A percentile compares a stretch with the other conserved stretches of the same genome.
Evolutionary conservation across 352 stramenopile species (phyloP).

Genomic region (Phytophthora cactorum): DNA sequence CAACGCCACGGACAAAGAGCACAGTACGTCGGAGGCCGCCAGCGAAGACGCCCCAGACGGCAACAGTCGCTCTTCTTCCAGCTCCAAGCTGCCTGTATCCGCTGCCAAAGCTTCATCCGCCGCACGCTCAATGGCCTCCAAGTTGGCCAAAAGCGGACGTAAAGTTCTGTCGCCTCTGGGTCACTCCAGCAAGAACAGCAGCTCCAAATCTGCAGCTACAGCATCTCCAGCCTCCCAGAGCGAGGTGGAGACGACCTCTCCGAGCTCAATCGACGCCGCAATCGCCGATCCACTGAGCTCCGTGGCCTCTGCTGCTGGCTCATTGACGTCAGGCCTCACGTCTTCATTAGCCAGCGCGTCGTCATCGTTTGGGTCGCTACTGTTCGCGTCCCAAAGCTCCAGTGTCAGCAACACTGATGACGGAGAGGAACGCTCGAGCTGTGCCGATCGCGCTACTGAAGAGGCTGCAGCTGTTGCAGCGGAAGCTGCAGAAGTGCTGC

Average conservation of each 20-base stretch:
- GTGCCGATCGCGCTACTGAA: conserved; percentile 16
- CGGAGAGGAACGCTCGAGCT: conserved; percentile 4
- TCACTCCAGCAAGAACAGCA: conserved; percentile 11
- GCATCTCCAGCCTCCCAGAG: conserved; percentile 10
- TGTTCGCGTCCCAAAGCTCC: conserved; percentile 50
- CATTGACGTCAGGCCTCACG: conserved; percentile 31
- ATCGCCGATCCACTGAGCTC: conserved; percentile 24
- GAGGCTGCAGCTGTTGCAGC: conserved; percentile 23
- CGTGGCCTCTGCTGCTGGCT: conserved; percentile 31
- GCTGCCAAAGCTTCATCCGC: conserved; percentile 49
- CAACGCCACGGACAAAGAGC: background rate
- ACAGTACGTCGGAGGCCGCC: background rate
- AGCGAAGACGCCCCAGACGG: conserved; percentile 2
- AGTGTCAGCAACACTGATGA: conserved; percentile 21
- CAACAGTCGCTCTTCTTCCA: conserved; percentile 8
- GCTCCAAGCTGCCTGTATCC: conserved; percentile 28
- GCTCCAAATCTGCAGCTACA: conserved; percentile 2
- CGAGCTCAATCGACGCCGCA: conserved; percentile 7
- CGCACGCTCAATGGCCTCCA: conserved; percentile 68
- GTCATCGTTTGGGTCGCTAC: conserved; percentile 48
- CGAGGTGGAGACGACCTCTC: conserved; percentile 15
- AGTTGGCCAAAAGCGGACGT: conserved; percentile 57
- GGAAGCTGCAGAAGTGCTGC: conserved; percentile 35
- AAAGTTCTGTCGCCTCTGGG: conserved; percentile 59
- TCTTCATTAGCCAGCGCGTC: conserved; percentile 49